phyloP scores from a whole-genome alignment of 306 rosid genomes.

The Acacia crassicarpa region DNA sequence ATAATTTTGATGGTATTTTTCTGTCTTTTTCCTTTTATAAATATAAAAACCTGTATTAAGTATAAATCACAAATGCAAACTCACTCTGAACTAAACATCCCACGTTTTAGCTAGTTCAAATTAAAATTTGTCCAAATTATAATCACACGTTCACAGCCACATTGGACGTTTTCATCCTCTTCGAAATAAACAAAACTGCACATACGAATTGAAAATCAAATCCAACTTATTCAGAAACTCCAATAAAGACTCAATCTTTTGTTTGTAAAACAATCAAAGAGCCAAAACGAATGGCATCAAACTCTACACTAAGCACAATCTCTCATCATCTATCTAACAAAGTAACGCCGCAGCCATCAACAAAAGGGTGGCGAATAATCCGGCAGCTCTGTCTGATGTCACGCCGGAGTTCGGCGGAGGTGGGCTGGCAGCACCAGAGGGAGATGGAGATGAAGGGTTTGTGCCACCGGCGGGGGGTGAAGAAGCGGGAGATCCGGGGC shows the following conservation, averaged over 20 bases:
- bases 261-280: constrained; percentile 24
- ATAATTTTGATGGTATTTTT: no score
- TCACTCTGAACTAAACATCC: not conserved
- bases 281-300: not conserved
- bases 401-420: constrained; percentile 45
- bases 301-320: not conserved
- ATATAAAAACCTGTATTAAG: no score
- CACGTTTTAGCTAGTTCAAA: not conserved
- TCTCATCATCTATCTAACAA: constrained; percentile 32
- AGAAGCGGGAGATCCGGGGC: constrained; percentile 8
- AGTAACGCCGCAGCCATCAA: constrained; percentile 46
- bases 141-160: not conserved
- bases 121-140: not conserved
- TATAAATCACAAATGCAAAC: no score
- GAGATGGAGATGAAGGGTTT: constrained; percentile 38
- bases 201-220: constrained; percentile 1
- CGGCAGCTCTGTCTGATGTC: constrained; percentile 33
- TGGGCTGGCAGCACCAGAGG: constrained; percentile 22
- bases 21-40: rapidly evolving
- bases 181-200: not conserved
- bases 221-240: constrained; percentile 20
- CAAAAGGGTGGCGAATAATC: constrained; percentile 35
- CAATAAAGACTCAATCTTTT: constrained; percentile 10
- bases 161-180: not conserved
- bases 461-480: not conserved